These are phyloP conservation scores for Diaporthe citrichinensis DNA, from an alignment of 2,329 filamentous ascomycete genomes.

Conservation along the genomic window DNA sequence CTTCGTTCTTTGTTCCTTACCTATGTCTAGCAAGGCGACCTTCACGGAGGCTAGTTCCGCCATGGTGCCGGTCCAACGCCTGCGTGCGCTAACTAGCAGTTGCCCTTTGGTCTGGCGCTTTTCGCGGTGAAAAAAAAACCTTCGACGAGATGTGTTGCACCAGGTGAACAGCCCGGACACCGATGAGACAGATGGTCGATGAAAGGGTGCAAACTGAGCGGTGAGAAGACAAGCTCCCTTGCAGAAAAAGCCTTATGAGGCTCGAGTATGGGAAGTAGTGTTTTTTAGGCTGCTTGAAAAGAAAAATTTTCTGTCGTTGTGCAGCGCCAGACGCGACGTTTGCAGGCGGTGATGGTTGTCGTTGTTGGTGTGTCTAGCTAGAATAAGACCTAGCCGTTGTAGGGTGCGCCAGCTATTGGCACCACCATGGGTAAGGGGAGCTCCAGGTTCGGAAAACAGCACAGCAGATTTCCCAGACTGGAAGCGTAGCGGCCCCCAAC, in stretches of 20 bases:
- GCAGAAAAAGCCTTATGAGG: constrained; percentile 2
- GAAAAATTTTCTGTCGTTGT: constrained; percentile 21
- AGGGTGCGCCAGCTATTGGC: background rate
- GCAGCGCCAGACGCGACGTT: constrained; percentile 16
- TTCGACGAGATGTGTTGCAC: background rate
- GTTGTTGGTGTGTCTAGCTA: constrained; percentile 7
- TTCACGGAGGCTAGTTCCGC: constrained; percentile 54
- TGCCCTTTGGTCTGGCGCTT: background rate
- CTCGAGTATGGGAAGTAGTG: constrained; percentile 16
- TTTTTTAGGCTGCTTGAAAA: constrained; percentile 8
- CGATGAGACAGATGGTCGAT: constrained; percentile 19
- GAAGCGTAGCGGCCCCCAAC: constrained; percentile 22
- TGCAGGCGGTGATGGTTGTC: constrained; percentile 2
- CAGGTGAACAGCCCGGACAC: constrained; percentile 15
- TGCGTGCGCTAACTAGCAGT: constrained; percentile 22
- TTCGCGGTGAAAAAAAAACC: constrained; percentile 17
- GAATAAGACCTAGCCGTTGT: constrained; percentile 25
- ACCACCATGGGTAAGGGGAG: constrained; percentile 26
- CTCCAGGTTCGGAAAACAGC: constrained; percentile 2
- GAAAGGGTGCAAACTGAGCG: constrained; percentile 9
- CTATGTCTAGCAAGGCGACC: constrained; percentile 71
- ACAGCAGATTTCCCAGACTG: constrained; percentile 1
- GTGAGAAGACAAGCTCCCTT: constrained; percentile 25
- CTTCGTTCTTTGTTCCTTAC: constrained; percentile 53
- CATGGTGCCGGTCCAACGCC: constrained; percentile 47